Percentiles rank a stretch among this genome's conserved stretches.
Evolutionary conservation across 2,329 filamentous ascomycete genomes (phyloP).

Genomic region (Lachnellula cervina): DNA sequence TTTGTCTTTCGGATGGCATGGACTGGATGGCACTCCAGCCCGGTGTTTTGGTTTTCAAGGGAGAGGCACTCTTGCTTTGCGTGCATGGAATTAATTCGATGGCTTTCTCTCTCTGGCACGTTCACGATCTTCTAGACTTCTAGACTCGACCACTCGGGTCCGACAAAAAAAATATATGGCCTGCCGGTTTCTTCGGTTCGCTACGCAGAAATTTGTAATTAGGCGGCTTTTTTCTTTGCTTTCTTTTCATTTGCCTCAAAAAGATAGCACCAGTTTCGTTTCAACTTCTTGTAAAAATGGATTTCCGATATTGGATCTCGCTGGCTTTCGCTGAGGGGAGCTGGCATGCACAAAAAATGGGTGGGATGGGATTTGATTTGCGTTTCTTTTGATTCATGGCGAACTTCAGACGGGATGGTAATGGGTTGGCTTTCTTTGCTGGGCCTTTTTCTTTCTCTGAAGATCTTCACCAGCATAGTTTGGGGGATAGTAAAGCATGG

Average conservation of each 20-base stretch:
- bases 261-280: neutral
- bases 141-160: conserved; percentile 17
- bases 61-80: conserved; percentile 29
- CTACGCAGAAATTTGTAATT: conserved; percentile 34
- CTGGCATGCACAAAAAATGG: conserved; percentile 28
- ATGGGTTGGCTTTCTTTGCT: neutral
- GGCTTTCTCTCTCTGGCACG: conserved; percentile 27
- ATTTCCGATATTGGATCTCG: conserved; percentile 20
- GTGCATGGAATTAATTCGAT: conserved; percentile 17
- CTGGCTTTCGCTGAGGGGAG: conserved; percentile 20
- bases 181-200: conserved; percentile 23
- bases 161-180: conserved; percentile 24
- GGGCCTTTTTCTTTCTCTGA: neutral
- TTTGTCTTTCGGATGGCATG: conserved; percentile 33
- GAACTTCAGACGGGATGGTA: conserved; percentile 3
- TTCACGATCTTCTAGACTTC: conserved; percentile 27
- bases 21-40: conserved; percentile 32
- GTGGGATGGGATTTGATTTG: conserved; percentile 18
- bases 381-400: neutral
- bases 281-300: conserved; percentile 33
- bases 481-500: neutral
- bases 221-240: conserved; percentile 31
- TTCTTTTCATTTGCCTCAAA: conserved; percentile 25
- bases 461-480: conserved; percentile 1
- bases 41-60: conserved; percentile 32